Evolutionary conservation across 2,329 filamentous ascomycete species (phyloP), one percentile per base, ranked within the genome.

Genomic region (Hypoxylon sp.): DNA sequence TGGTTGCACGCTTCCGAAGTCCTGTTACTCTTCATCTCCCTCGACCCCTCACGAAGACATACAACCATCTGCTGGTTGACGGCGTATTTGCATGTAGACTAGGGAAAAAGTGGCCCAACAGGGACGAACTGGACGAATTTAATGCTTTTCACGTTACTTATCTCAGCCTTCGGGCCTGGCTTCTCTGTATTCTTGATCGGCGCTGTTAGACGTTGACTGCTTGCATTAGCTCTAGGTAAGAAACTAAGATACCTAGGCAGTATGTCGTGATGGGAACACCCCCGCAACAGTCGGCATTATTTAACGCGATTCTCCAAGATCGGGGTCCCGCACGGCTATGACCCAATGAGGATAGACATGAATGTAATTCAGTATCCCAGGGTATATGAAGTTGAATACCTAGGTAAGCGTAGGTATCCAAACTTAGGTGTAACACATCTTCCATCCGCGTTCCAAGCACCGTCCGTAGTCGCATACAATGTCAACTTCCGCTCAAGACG

Each of bases 41-140:
- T 61, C 56, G 38, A 64, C 65, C 64, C 69, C 69, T 69, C 59
- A 70, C 63, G 65, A 69, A 59, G 63, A 51, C 26, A 59, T 57
- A 65, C 62, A 56, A 56, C 55, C 71, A 70, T 67, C 55, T 65
- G 61, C 58, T 71, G 71, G 73, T 71, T 71, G 67, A 66, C 64
- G 73, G 73, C 73, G 71, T 55, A 73, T 65, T 68, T 74, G 73
- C 74, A 74, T 76, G 75, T 76, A 76, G 74, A 77, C 69, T 76
- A 76, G 74, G 73, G 72, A 71, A 71, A 72, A 72, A 65, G 62
- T 64, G 66, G 67, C 60, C 62, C 65, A 53, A 70, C 64, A 67
- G 58, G 65, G 65, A 71, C 51, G 61, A 67, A 32, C 45, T 56
- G 22, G 38, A 69, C 55, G 67, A 69, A 67, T 61, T 53, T 64